Base-by-base conservation (phyloP, 2,329 filamentous ascomycete genomes). In the Aspergillus sclerotialis region DNA sequence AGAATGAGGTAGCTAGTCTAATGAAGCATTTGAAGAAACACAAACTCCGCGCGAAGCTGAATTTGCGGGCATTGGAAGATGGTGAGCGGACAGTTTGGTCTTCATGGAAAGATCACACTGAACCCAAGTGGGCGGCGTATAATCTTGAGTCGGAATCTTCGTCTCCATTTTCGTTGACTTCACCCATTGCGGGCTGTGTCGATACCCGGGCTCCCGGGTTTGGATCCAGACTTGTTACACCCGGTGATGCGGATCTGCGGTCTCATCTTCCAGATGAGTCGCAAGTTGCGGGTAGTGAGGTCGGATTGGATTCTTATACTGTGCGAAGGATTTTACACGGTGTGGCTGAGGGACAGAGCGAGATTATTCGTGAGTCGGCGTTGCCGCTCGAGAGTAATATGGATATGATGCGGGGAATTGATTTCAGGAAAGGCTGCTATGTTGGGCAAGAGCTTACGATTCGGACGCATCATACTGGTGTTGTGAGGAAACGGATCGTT, bases 361-460 rank as follows among this genome's bases (percentile, higher is more conserved):
- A 98, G 67, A 80, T 98, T 13, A 58, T 76, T 5, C 65, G 72
- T 38, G 83, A 83, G 44, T 67, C 73, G 12, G 80, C 87, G 1
- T 69, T 98, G 35, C 90, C 92, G 1, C 81, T 89, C 60, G 90
- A 96, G 63, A 82, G 74, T 55, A 95, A 95, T 58, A 74, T 96
- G 57, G 92, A 98, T 61, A 66, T 85, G 39, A 85, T 85, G 73
- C 75, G 76, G 30, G 92, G 79, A 16, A 82, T 98, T 46, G 86
- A 95, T 63, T 98, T 92, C 67, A 79, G 79, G 55, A 98, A 98
- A 67, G 92, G 92, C 6, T 98, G 92, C 64, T 98, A 98, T 61
- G 78, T 96, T 6, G 92, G 92, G 0, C 92, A 98, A 64, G 92
- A 98, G 61, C 73, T 98, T 44, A 96, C 92, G 2, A 94, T 96